phyloP scores from a whole-genome alignment of 1,284 basidiomycete genomes.

The Ceratobasidium sp. region DNA sequence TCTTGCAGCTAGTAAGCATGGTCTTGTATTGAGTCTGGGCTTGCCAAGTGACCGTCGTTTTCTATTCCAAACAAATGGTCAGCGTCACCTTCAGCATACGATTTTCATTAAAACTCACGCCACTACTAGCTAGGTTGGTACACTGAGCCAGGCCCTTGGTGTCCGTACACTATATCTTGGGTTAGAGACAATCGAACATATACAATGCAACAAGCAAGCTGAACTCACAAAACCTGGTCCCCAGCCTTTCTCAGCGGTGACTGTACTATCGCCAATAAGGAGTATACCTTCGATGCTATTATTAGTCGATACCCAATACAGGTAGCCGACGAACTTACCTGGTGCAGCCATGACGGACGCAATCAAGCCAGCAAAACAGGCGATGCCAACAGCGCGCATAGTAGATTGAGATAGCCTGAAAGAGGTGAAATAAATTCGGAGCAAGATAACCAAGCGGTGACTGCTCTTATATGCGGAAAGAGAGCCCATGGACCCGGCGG shows the following conservation, averaged over 20 bases:
- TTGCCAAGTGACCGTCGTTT: constrained; percentile 38
- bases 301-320: not conserved
- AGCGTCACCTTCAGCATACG: not conserved
- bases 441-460: not conserved
- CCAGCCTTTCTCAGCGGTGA: constrained; percentile 34
- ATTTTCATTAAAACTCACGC: not conserved
- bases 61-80: not conserved
- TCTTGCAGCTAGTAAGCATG: constrained; percentile 33
- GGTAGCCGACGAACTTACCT: not conserved
- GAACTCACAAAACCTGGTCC: constrained; percentile 36
- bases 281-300: not conserved
- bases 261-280: constrained; percentile 32
- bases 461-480: not conserved
- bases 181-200: not conserved
- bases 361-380: not conserved
- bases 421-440: not conserved
- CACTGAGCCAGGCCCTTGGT: constrained; percentile 36
- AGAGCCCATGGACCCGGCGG: not conserved
- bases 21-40: constrained; percentile 33
- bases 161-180: constrained; percentile 6
- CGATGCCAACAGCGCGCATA: constrained; percentile 15
- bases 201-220: no score
- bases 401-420: no score
- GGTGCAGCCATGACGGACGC: constrained; percentile 26
- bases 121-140: constrained; percentile 32